Base-by-base conservation (phyloP, 2,329 filamentous ascomycete genomes). In the Aspergillus sergii region DNA sequence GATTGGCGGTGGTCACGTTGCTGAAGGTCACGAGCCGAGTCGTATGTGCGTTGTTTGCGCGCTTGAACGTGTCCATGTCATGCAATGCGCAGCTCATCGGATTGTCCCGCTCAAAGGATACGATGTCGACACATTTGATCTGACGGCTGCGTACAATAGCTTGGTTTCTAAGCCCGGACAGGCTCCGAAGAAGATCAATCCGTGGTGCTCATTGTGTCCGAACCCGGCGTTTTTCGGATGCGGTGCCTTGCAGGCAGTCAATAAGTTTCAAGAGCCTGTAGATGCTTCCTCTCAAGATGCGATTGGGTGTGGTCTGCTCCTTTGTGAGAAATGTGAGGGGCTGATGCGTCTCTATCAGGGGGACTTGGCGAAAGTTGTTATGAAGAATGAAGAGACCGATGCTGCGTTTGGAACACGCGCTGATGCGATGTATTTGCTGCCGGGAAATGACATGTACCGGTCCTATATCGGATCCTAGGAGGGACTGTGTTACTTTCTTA, bases 181-280 rank as follows among this genome's bases (percentile, higher is more conserved):
- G 23, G 65, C 65, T 12, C 48, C 61, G 63, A 73, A 30, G 63
- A 73, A 30, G 46, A 61, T 34, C 61, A 69, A 68, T 14, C 21
- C 66, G 7, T 82, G 78, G 76, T 83, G 82, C 64, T 71, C 72
- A 4, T 55, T 84, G 1, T 83, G 82, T 58, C 74, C 75, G 3
- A 69, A 69, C 12, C 74, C 78, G 1, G 81, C 80, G 0, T 72
- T 72, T 3, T 78, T 75, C 43, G 68, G 68, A 23, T 83, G 81
- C 58, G 53, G 63, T 6, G 61, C 61, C 0, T 32, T 55, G 6
- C 67, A 72, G n/a, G 23, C 28, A 0, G 28, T 64, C 0, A 59
- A 64, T 45, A 60, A 60, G 14, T 70, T 64, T 36, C 62, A 61
- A 46, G 60, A 66, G 19, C 58, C 66, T 9, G 51, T 66, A 58